Evolutionary conservation across 179 eudicot species (phyloP).

Genomic region (Kewa caespitosa): DNA sequence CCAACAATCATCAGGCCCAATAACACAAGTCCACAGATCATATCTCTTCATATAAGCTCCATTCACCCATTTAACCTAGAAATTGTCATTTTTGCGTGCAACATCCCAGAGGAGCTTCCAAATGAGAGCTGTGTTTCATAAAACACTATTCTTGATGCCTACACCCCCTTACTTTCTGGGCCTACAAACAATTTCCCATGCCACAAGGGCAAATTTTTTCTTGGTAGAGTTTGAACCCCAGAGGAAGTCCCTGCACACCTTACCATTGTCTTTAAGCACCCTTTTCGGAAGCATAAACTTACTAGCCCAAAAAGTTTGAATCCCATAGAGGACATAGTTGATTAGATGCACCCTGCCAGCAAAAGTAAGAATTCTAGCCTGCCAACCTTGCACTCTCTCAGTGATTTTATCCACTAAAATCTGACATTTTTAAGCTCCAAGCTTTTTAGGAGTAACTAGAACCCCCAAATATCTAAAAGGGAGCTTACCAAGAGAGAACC

Average conservation of each 20-base stretch:
- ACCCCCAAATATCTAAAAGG: neutral
- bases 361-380: neutral
- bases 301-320: neutral
- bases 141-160: neutral
- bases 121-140: neutral
- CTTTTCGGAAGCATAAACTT: neutral
- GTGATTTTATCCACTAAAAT: neutral
- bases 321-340: too few species aligned
- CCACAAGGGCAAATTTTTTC: neutral
- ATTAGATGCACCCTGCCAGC: neutral
- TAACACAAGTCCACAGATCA: neutral
- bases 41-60: neutral
- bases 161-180: neutral
- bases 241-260: neutral
- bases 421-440: neutral
- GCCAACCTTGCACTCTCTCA: neutral
- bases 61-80: neutral
- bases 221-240: neutral
- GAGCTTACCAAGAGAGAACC: neutral
- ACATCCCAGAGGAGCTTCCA: neutral
- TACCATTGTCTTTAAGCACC: too few species aligned
- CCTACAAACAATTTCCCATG: neutral
- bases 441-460: neutral
- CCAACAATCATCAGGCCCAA: neutral
- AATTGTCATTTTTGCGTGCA: neutral